A percentile compares a stretch with the other conserved stretches of the same genome.
These are phyloP conservation scores for Gastrolobium bilobum DNA, from an alignment of 306 rosid genomes.

Conservation along the genomic window DNA sequence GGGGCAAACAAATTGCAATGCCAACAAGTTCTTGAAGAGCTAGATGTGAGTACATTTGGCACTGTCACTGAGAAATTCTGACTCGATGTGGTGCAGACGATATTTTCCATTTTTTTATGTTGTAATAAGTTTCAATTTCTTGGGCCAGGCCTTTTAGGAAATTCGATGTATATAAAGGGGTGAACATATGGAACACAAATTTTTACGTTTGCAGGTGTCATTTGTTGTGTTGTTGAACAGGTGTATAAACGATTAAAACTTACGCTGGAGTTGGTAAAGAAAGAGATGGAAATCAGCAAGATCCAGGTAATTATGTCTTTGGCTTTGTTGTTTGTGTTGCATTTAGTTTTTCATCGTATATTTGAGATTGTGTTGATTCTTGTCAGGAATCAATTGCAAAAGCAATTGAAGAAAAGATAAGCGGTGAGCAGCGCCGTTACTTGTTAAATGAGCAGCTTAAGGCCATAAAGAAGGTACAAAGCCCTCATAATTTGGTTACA, in stretches of 20 bases:
- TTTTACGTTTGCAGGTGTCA: conserved; percentile 36
- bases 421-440: conserved; percentile 98
- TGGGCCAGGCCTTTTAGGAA: conserved; percentile 11
- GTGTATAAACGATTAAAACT: conserved; percentile 91
- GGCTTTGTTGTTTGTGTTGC: conserved; percentile 3
- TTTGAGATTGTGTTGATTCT: conserved; percentile 44
- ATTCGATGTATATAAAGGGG: conserved; percentile 14
- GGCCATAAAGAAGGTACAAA: conserved; percentile 93
- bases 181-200: conserved; percentile 14
- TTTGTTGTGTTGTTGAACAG: conserved; percentile 57
- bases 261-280: conserved; percentile 93
- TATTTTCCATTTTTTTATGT: conserved; percentile 11
- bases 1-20: conserved; percentile 98
- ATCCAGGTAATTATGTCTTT: conserved; percentile 75
- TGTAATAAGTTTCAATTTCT: conserved; percentile 32
- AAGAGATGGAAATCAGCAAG: conserved; percentile 99
- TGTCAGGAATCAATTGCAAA: conserved; percentile 95
- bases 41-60: conserved; percentile 77
- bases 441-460: conserved; percentile 95
- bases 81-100: conserved; percentile 23
- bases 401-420: conserved; percentile 99
- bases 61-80: conserved; percentile 32
- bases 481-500: conserved; percentile 35
- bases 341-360: conserved; percentile 29
- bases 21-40: conserved; percentile 98